These are phyloP conservation scores for Leccinum fallax DNA, from an alignment of 1,284 basidiomycete genomes.

Conservation along the genomic window DNA sequence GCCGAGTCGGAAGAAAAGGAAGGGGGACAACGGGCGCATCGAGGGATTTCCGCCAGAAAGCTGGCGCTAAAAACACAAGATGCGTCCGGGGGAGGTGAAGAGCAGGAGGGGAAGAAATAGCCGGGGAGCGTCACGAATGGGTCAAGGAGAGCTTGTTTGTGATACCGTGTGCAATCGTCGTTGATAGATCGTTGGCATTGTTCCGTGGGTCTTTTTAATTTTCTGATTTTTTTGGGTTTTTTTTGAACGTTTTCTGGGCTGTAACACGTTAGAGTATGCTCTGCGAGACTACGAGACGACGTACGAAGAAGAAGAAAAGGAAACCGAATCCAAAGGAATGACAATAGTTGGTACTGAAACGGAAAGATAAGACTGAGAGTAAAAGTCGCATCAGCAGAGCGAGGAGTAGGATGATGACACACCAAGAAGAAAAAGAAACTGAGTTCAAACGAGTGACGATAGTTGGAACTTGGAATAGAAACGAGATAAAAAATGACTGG, in stretches of 20 bases:
- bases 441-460: no score
- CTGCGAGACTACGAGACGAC: background rate
- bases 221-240: conserved; percentile 3
- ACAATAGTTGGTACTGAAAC: background rate
- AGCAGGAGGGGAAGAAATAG: background rate
- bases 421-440: background rate
- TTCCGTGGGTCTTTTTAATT: background rate
- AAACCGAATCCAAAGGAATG: background rate
- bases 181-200: background rate
- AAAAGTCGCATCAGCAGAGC: background rate
- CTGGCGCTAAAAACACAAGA: conserved; percentile 12
- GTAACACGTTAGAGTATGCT: background rate
- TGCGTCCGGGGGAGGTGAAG: background rate
- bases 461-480: background rate
- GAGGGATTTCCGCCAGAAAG: conserved; percentile 6
- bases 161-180: background rate
- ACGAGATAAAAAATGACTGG: background rate
- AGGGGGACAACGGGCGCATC: conserved; percentile 3
- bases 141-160: background rate
- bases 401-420: no score
- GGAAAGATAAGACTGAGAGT: background rate
- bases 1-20: background rate
- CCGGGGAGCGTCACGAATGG: background rate
- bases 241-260: background rate
- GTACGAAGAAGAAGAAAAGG: conserved; percentile 1